phyloP scores from a whole-genome alignment of 768 basidiomycete species.

The Gelatoporia subvermispora region DNA sequence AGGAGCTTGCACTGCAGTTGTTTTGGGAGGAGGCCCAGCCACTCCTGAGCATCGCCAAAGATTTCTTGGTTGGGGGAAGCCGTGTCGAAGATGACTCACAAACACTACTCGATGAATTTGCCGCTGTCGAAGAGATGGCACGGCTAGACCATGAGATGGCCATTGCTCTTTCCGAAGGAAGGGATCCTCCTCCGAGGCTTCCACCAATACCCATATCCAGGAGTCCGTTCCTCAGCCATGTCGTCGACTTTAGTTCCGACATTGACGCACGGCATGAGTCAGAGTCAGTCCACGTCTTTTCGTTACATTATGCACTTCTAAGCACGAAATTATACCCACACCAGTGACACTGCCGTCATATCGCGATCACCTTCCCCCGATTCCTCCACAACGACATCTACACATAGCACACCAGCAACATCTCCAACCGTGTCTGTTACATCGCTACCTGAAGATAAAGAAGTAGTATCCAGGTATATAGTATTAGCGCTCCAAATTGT shows the following conservation, averaged over 20 bases:
- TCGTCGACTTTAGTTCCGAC: no score
- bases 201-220: neutral
- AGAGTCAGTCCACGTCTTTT: no score
- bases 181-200: constrained; percentile 13
- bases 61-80: neutral
- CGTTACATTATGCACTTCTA: no score
- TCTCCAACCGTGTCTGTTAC: neutral
- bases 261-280: no score
- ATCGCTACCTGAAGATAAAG: neutral
- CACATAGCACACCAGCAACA: neutral
- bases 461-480: neutral
- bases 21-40: constrained; percentile 18
- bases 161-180: constrained; percentile 14
- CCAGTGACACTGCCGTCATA: neutral
- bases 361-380: neutral
- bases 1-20: constrained; percentile 18
- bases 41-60: constrained; percentile 11
- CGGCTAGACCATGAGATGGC: constrained; percentile 18
- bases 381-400: neutral
- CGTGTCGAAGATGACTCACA: neutral
- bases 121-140: constrained; percentile 14
- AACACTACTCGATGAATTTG: constrained; percentile 13
- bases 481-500: neutral
- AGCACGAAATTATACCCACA: no score
- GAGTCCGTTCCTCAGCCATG: no score